Base-by-base conservation (phyloP, 2,329 filamentous ascomycete genomes). In the Colletotrichum sp. region DNA sequence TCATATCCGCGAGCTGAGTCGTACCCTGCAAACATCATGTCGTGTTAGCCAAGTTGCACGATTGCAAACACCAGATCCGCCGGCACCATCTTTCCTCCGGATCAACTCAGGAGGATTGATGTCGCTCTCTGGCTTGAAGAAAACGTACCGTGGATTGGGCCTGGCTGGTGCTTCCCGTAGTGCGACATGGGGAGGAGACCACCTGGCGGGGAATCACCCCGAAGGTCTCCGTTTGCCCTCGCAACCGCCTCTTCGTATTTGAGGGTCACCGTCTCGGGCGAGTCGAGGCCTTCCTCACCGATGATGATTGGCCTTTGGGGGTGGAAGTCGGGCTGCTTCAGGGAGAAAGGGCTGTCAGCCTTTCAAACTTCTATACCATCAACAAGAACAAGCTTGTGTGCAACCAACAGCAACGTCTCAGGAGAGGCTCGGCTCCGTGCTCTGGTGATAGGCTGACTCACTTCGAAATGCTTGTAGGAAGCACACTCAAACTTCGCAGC, bases 91-190 rank as follows among this genome's bases (percentile, higher is more conserved):
- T 29, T n/a, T 31, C 24, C 27, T 27, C 27, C 27, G 6, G 54
- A 31, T 57, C 24, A 21, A 57, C 13, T 57, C 15, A 16, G 24
- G 8, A 27, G 15, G 27, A 59, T 38, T 29, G n/a, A 15, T 36
- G 65, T 5, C n/a, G 18, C 13, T 12, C 29, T 8, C 31, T 34
- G 12, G 58, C 55, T 31, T 47, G 18, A 58, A 21, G 1, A 59
- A 29, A 73, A 92, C 95, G 87, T 87, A 97, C 95, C 94, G 85
- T 96, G 93, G 87, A 96, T 90, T 83, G 93, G 93, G 83, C 93
- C 89, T 84, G 92, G 88, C 83, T 93, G 91, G 73, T 91, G 85
- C 86, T 97, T 98, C 88, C 95, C 96, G 85, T 93, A 93, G 84
- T 76, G 75, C 64, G 94, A 93, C 93, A 96, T 96, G 85, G 93